Conservation (phyloP, 768 basidiomycete species). For the Xerocomus spinulosus region DNA sequence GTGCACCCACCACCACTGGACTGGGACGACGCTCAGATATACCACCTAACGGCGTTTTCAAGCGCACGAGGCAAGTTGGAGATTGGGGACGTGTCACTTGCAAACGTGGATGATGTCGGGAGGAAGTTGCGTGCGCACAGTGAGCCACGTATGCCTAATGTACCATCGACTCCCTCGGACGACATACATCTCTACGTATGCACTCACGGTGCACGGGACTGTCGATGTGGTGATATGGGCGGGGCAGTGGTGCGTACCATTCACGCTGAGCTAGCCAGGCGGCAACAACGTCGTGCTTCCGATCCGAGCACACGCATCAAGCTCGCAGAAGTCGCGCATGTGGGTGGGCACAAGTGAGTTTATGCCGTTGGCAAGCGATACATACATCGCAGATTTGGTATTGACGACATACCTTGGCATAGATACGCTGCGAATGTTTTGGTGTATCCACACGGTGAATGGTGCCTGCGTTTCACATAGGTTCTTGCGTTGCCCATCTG, state of each 20-base stretch:
- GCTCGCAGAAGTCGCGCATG: conserved; percentile 68
- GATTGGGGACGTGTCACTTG: conserved; percentile 43
- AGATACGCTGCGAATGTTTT: conserved; percentile 70
- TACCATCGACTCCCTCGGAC: conserved; percentile 13
- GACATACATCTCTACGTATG: conserved; percentile 59
- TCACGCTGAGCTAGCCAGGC: conserved; percentile 44
- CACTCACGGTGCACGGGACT: conserved; percentile 75
- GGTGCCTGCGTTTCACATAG: conserved; percentile 38
- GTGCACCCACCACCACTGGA: conserved; percentile 2
- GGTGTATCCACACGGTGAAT: conserved; percentile 68
- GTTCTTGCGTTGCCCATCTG: background rate
- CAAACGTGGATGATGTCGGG: conserved; percentile 48
- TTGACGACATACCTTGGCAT: background rate
- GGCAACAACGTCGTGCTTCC: conserved; percentile 26
- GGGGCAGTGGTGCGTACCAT: conserved; percentile 52
- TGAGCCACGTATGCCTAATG: conserved; percentile 22
- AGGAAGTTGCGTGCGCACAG: conserved; percentile 30
- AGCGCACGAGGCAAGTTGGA: conserved; percentile 42
- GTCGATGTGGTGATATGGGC: conserved; percentile 70
- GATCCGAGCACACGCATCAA: conserved; percentile 34
- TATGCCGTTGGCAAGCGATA: background rate
- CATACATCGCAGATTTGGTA: background rate
- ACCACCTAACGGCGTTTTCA: conserved; percentile 52
- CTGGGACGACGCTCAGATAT: conserved; percentile 18
- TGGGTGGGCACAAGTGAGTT: conserved; percentile 79